Conservation (phyloP, 73 alveolate genomes). For the Blepharisma japonicum region DNA sequence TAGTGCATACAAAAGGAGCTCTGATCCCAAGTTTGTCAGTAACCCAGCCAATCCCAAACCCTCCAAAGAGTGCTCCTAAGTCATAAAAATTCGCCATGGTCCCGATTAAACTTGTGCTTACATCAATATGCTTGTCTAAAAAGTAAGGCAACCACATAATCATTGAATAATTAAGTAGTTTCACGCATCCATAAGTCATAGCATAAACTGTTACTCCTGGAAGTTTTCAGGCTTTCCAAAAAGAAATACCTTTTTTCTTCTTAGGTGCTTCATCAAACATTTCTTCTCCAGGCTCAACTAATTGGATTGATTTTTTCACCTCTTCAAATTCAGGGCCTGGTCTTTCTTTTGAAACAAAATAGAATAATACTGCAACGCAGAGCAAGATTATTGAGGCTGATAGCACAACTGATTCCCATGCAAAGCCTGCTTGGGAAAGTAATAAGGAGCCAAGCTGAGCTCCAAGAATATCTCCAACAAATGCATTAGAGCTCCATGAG, state of each 20-base stretch:
- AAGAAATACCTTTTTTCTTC: slow-evolving; percentile 5
- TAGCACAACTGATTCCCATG: slow-evolving; percentile 13
- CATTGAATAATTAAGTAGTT: not conserved
- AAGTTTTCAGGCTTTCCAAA: not conserved
- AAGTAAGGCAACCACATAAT: slow-evolving; percentile 22
- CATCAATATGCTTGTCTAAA: not conserved
- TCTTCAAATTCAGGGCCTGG: not conserved
- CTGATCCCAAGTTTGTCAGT: slow-evolving; percentile 51
- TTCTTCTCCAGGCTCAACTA: not conserved
- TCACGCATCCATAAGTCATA: not conserved
- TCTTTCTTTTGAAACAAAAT: not conserved
- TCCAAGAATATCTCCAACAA: slow-evolving; percentile 61
- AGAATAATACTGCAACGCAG: not conserved
- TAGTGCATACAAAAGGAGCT: slow-evolving; percentile 40
- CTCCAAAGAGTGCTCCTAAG: slow-evolving; percentile 8
- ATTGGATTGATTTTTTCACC: not conserved
- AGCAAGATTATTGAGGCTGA: not conserved
- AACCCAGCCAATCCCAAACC: slow-evolving; percentile 2
- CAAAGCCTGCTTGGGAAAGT: not conserved
- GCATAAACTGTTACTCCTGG: slow-evolving; percentile 15
- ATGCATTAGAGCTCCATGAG: slow-evolving; percentile 47
- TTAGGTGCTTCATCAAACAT: not conserved
- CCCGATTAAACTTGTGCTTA: not conserved
- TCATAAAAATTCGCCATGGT: not conserved
- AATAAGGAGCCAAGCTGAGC: slow-evolving; percentile 28